Evolutionary conservation across 345 rosid genomes (phyloP), one percentile per base, ranked within the genome.

Genomic region (Xanthoceras sorbifolium): DNA sequence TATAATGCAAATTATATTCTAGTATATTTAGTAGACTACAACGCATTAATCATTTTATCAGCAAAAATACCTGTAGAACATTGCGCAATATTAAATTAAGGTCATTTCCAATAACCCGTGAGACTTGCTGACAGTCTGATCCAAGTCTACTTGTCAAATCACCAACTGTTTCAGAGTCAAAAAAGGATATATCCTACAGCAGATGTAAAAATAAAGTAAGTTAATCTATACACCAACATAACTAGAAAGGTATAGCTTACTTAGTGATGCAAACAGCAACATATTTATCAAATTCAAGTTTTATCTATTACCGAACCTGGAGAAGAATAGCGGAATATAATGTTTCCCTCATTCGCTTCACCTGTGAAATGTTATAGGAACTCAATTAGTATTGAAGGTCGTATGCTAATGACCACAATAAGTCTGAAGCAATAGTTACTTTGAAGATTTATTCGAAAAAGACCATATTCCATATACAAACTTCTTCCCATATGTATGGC

Each of bases 121-220:
- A 95, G 70, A 95, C 97, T 88, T 95, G 99, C 87, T 95, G 99
- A 80, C 98, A 93, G 74, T 95, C 99, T 31, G 99, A 94, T 54
- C 98, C 99, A 64, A 95, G 99, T 87, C 99, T 90, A 82, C 98
- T 95, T 40, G 98, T 95, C 85, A 95, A 87, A 81, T 92, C 99
- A 86, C 98, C 99, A 83, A 95, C 96, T 76, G 97, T 95, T 86
- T 92, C 94, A 83, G 86, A 78, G 80, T 95, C 99, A 78, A 93
- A 95, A 86, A 95, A 95, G 25, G 98, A 88, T 85, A 92, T 90
- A 76, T 95, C 97, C 97, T 95, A 86, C 81, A 82, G 68, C 25
- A 85, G 20, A 71, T 40, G 59, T 52, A 55, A 69, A 82, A 76
- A 50, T 20, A 40, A 71, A 64, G 71, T 50, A 65, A 66, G 80